phyloP scores from a whole-genome alignment of 306 rosid genomes.

The Cucurbita pepo region DNA sequence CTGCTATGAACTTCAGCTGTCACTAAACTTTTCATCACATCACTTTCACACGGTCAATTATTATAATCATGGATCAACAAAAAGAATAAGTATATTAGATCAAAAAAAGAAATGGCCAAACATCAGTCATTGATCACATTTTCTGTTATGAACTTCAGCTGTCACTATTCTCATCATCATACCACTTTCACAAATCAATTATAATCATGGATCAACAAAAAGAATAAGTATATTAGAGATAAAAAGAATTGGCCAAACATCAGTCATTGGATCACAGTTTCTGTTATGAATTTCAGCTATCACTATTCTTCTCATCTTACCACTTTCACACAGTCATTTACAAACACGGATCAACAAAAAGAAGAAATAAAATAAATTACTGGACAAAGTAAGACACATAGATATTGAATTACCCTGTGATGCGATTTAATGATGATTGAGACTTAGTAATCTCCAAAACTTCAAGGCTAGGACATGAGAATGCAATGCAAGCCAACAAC shows the following conservation, averaged over 20 bases:
- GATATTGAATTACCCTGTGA: constrained; percentile 50
- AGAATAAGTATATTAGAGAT: background rate
- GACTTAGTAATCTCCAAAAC: constrained; percentile 47
- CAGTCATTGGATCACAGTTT: constrained; percentile 4
- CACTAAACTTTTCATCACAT: background rate
- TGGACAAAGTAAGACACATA: background rate
- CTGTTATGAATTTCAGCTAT: background rate
- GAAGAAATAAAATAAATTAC: background rate
- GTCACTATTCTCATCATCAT: background rate
- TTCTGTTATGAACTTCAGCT: background rate
- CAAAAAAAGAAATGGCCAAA: constrained; percentile 4
- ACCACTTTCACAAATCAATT: background rate
- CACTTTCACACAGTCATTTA: background rate
- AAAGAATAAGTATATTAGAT: background rate
- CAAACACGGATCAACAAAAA: background rate
- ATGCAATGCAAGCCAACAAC: constrained; percentile 85
- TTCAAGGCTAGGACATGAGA: constrained; percentile 83
- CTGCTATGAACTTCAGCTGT: background rate
- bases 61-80: background rate
- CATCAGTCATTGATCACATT: constrained; percentile 2
- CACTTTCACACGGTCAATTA: background rate
- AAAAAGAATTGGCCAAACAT: constrained; percentile 6
- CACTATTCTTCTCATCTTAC: background rate
- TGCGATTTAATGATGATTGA: constrained; percentile 44
- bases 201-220: background rate